Conservation (phyloP, 805 yeast species). For the Torulaspora microellipsoides region DNA sequence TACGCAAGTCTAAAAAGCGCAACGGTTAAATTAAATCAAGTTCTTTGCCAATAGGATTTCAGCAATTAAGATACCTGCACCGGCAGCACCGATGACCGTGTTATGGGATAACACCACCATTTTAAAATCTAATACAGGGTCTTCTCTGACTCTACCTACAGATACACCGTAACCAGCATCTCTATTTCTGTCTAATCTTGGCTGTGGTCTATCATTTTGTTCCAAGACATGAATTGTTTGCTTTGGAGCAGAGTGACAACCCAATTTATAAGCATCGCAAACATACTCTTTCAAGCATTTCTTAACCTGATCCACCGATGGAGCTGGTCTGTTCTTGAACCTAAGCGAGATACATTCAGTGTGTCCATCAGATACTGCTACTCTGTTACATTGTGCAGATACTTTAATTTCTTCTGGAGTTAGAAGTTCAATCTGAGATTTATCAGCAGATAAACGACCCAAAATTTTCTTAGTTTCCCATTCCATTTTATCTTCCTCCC, state of each 20-base stretch:
- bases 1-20: background rate
- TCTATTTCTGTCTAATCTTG: constrained; percentile 93
- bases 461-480: constrained; percentile 97
- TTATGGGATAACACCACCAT: constrained; percentile 98
- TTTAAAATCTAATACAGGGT: constrained; percentile 88
- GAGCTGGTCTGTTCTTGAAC: constrained; percentile 79
- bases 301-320: constrained; percentile 77
- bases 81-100: constrained; percentile 98
- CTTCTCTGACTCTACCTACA: constrained; percentile 91
- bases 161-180: constrained; percentile 91
- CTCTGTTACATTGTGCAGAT: constrained; percentile 95
- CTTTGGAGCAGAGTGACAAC: constrained; percentile 90
- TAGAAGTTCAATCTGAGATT: constrained; percentile 52
- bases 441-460: constrained; percentile 53
- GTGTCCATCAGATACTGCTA: constrained; percentile 96
- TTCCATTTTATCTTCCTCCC: constrained; percentile 97
- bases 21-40: constrained; percentile 51
- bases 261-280: constrained; percentile 75
- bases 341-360: constrained; percentile 88
- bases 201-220: constrained; percentile 93
- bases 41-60: constrained; percentile 79
- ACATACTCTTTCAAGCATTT: constrained; percentile 62
- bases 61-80: constrained; percentile 94
- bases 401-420: constrained; percentile 72
- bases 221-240: constrained; percentile 89